Evolutionary conservation across 176 grass and related monocot genomes (phyloP).

Genomic region (Musa itinerans): DNA sequence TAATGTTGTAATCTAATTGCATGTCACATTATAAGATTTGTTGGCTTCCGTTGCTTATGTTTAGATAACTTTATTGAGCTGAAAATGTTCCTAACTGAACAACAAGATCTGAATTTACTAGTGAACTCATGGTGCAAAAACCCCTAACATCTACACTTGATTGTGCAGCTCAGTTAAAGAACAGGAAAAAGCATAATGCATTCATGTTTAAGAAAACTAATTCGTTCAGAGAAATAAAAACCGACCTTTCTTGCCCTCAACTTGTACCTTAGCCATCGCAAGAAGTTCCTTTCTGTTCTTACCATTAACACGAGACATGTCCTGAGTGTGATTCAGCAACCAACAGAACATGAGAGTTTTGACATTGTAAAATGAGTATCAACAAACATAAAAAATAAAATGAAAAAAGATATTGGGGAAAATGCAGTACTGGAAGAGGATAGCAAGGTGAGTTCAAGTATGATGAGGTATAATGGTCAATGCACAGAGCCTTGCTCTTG

Average conservation of each 20-base stretch:
- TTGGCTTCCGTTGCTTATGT: no score
- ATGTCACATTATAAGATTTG: no score
- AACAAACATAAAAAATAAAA: conserved; percentile 18
- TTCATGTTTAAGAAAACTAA: neutral
- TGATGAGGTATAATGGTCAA: conserved; percentile 91
- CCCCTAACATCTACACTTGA: no score
- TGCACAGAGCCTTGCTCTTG: conserved; percentile 82
- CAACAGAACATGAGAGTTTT: conserved; percentile 19
- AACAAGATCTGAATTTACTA: no score
- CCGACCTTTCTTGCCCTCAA: conserved; percentile 88
- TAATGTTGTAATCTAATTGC: no score
- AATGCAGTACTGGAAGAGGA: conserved; percentile 68
- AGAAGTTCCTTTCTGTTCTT: conserved; percentile 98
- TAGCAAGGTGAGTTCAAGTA: conserved; percentile 98
- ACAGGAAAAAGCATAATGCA: no score
- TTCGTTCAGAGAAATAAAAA: neutral
- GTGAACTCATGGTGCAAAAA: no score
- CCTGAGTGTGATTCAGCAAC: conserved; percentile 32
- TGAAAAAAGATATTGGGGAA: neutral
- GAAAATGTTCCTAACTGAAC: no score
- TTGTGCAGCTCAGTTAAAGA: no score
- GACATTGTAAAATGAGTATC: conserved; percentile 17
- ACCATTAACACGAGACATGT: conserved; percentile 93
- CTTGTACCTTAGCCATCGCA: conserved; percentile 99
- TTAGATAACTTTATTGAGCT: no score